Conservation (phyloP, 352 stramenopile species). For the Pythium rhizo-oryzae region DNA sequence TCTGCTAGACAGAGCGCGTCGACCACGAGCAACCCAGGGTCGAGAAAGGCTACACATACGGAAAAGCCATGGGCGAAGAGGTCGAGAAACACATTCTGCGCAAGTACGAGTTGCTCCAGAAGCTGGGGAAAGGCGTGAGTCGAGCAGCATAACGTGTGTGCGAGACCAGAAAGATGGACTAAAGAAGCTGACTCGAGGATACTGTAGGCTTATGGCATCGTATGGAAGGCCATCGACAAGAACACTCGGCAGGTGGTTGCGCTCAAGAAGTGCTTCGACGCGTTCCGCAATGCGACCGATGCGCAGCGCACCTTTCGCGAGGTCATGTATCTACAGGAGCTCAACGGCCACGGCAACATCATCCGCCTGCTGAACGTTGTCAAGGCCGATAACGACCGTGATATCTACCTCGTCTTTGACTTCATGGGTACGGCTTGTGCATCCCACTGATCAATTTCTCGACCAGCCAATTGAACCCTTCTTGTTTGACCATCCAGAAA, state of each 20-base stretch:
- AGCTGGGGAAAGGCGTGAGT: conserved; percentile 92
- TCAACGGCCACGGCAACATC: conserved; percentile 94
- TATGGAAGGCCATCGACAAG: conserved; percentile 97
- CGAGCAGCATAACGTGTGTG: neutral
- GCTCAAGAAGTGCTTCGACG: conserved; percentile 97
- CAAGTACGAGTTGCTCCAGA: conserved; percentile 94
- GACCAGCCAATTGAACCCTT: neutral
- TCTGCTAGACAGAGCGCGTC: neutral
- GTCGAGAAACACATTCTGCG: conserved; percentile 93
- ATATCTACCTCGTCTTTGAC: conserved; percentile 98
- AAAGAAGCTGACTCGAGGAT: neutral
- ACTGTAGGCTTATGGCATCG: conserved; percentile 92
- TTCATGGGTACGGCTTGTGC: conserved; percentile 85
- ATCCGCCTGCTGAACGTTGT: conserved; percentile 94
- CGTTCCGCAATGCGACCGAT: conserved; percentile 95
- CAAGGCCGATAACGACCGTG: conserved; percentile 95
- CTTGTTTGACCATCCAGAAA: conserved; percentile 68
- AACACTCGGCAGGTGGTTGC: conserved; percentile 89
- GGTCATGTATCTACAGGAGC: conserved; percentile 95
- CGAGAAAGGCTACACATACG: neutral
- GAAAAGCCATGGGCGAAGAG: conserved; percentile 87
- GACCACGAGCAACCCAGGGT: too few relatives aligned
- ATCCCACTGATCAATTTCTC: neutral
- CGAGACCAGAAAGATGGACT: neutral
- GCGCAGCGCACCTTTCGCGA: conserved; percentile 95